These are phyloP conservation scores for Dipodascus albidus DNA, from an alignment of 805 yeast species.

Conservation along the genomic window DNA sequence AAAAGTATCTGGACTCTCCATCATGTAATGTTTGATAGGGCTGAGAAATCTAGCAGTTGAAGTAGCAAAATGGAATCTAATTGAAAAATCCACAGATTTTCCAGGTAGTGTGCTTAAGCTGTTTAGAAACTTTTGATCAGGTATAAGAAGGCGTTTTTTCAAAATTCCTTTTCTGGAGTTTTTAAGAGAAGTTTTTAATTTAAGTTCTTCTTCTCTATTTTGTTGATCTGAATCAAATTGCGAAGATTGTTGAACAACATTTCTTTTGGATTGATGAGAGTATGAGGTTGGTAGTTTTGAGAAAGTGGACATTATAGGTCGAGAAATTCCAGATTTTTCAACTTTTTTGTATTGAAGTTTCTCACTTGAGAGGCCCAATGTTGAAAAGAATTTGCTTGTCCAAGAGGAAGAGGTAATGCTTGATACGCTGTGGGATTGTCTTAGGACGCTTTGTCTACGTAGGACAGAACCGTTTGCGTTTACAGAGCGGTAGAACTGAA, in stretches of 20 bases:
- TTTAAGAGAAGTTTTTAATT: slow-evolving; percentile 4
- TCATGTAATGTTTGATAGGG: slow-evolving; percentile 7
- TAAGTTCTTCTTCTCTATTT: slow-evolving; percentile 2
- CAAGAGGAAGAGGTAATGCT: neutral
- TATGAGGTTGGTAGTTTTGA: neutral
- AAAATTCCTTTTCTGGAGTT: slow-evolving; percentile 4
- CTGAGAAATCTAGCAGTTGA: slow-evolving; percentile 13
- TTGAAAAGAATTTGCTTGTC: neutral
- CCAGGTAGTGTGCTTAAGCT: neutral
- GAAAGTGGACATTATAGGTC: slow-evolving; percentile 3
- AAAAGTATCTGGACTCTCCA: too few relatives aligned
- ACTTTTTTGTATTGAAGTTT: neutral
- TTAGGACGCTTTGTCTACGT: neutral
- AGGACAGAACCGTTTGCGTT: neutral
- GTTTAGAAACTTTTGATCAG: slow-evolving; percentile 9
- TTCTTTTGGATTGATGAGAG: neutral
- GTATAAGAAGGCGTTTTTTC: slow-evolving; percentile 5
- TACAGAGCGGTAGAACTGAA: neutral
- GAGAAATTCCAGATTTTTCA: neutral
- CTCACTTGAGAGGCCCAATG: neutral
- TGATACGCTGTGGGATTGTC: neutral
- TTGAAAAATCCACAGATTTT: slow-evolving; percentile 6
- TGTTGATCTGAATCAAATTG: neutral
- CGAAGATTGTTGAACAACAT: neutral
- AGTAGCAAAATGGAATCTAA: slow-evolving; percentile 15